Conservation (phyloP, 2,329 filamentous ascomycete genomes). For the Paecilomyces sp. region DNA sequence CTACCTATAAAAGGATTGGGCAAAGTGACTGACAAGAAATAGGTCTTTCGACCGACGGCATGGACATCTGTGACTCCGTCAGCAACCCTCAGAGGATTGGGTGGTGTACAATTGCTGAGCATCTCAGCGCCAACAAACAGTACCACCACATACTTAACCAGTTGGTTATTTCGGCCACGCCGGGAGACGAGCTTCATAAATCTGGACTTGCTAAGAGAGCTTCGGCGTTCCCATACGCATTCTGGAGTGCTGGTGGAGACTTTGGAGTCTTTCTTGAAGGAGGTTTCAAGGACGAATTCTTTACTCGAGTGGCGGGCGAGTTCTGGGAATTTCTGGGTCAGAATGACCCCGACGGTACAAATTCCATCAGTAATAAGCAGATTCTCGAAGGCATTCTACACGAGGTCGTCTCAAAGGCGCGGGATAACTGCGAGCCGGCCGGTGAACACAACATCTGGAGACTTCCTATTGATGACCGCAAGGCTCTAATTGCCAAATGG, state of each 20-base stretch:
- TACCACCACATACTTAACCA: conserved; percentile 2
- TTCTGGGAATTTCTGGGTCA: not conserved
- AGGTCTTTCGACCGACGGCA: conserved; percentile 1
- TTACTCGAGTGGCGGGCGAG: no score
- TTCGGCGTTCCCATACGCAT: conserved; percentile 2
- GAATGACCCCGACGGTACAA: not conserved
- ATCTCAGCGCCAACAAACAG: not conserved
- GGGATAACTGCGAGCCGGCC: not conserved
- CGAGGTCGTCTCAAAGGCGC: not conserved
- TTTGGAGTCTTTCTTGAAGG: not conserved
- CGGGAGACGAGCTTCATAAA: not conserved
- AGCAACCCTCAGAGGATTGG: conserved; percentile 3
- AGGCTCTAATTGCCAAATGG: not conserved
- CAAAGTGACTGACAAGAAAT: not conserved
- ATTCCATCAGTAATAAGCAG: not conserved
- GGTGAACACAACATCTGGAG: not conserved
- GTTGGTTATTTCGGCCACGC: conserved; percentile 1
- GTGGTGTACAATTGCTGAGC: conserved; percentile 4
- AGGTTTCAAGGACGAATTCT: not conserved
- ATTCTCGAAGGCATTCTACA: not conserved
- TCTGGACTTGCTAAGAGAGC: conserved; percentile 1
- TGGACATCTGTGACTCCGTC: conserved; percentile 5
- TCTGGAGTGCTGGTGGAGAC: conserved; percentile 3
- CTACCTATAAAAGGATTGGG: not conserved
- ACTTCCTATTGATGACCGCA: not conserved